phyloP scores from a whole-genome alignment of 805 yeast genomes.

The Starmerella stigmatis region DNA sequence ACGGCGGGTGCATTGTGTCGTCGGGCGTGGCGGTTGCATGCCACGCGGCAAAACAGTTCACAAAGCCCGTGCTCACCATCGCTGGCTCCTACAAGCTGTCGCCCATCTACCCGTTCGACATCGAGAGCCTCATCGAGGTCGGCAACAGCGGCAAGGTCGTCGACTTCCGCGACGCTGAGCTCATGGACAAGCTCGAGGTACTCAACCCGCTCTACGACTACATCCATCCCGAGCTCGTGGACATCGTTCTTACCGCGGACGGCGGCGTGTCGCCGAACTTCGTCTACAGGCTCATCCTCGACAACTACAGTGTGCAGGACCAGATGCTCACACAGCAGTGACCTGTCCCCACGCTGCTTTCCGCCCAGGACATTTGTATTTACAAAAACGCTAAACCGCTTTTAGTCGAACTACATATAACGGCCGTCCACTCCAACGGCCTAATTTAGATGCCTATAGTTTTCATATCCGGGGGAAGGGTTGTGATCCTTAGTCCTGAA shows the following conservation, averaged over 20 bases:
- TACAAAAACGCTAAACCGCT: too few relatives aligned
- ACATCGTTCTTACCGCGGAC: constrained; percentile 85
- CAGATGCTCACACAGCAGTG: constrained; percentile 15
- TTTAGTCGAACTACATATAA: too few relatives aligned
- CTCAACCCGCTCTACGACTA: constrained; percentile 86
- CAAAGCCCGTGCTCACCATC: constrained; percentile 92
- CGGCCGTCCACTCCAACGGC: too few relatives aligned
- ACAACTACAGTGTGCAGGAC: constrained; percentile 83
- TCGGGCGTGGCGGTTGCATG: constrained; percentile 90
- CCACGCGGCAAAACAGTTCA: constrained; percentile 89
- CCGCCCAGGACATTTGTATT: too few relatives aligned
- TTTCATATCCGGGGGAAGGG: too few relatives aligned
- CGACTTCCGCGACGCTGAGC: constrained; percentile 56
- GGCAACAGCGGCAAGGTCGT: constrained; percentile 88
- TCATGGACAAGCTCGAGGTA: constrained; percentile 65
- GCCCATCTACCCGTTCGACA: constrained; percentile 83
- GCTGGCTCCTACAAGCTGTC: constrained; percentile 89
- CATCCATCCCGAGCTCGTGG: constrained; percentile 86
- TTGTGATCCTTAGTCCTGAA: constrained; percentile 3
- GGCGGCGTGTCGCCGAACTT: constrained; percentile 97
- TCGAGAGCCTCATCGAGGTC: constrained; percentile 73
- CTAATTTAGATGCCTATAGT: too few relatives aligned
- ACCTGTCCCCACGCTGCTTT: too few relatives aligned
- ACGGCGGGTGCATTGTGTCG: constrained; percentile 85
- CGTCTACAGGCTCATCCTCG: constrained; percentile 88